Evolutionary conservation across 2,329 filamentous ascomycete species (phyloP).

Genomic region (Leptographium flavum): DNA sequence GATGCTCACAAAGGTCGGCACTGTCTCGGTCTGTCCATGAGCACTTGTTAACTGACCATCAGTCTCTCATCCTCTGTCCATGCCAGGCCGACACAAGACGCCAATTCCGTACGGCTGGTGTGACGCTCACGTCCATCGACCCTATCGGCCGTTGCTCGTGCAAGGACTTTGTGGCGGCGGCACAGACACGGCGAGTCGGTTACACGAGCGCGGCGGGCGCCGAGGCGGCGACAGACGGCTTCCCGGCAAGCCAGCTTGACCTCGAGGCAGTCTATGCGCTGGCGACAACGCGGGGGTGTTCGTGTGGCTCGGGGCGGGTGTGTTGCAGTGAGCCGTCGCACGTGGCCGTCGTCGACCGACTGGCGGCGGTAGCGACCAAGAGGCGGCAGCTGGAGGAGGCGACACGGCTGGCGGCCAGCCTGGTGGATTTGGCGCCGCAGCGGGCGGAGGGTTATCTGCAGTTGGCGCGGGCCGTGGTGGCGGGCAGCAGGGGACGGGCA

Average conservation of each 20-base stretch:
- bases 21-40: too few relatives aligned
- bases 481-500: not conserved
- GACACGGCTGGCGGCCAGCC: conserved; percentile 2
- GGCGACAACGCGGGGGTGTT: conserved; percentile 1
- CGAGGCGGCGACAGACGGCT: too few relatives aligned
- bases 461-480: conserved; percentile 5
- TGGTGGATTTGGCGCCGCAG: conserved; percentile 7
- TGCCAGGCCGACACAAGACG: conserved; percentile 2
- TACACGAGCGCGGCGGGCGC: too few relatives aligned
- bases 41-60: not conserved
- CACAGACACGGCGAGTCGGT: conserved; percentile 6
- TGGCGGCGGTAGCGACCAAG: not conserved
- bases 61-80: conserved; percentile 6
- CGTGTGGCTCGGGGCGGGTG: conserved; percentile 8
- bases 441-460: conserved; percentile 9
- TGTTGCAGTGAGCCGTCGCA: conserved; percentile 6
- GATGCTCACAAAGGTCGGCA: not conserved
- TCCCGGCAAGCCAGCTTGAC: conserved; percentile 7
- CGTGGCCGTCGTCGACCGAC: conserved; percentile 3
- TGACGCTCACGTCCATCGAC: conserved; percentile 3
- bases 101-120: conserved; percentile 4
- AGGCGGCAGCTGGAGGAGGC: not conserved
- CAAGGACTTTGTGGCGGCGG: conserved; percentile 9
- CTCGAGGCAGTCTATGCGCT: conserved; percentile 5
- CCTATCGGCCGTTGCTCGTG: conserved; percentile 8